These are phyloP conservation scores for Neoascochyta sp. DNA, from an alignment of 2,329 filamentous ascomycete genomes.

Conservation along the genomic window DNA sequence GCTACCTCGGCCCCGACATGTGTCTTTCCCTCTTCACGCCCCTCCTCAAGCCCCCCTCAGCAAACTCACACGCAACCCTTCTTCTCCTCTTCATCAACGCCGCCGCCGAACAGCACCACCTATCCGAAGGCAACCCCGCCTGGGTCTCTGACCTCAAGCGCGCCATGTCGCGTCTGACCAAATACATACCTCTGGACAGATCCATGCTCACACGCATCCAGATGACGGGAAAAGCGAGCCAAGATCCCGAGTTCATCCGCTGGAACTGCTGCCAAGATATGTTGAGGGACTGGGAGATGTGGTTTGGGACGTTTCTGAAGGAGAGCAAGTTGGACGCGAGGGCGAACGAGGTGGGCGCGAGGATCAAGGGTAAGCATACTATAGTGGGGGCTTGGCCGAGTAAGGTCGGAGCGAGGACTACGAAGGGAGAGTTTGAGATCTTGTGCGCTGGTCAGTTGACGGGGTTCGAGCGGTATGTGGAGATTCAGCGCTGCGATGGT, in stretches of 20 bases:
- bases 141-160: too few relatives aligned
- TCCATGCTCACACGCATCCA: neutral
- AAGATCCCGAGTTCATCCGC: neutral
- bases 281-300: neutral
- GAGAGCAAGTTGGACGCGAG: conserved; percentile 3
- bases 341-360: conserved; percentile 6
- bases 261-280: neutral
- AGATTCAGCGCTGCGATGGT: too few relatives aligned
- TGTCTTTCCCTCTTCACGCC: conserved; percentile 28
- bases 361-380: conserved; percentile 28
- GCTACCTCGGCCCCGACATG: conserved; percentile 29
- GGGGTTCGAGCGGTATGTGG: conserved; percentile 32
- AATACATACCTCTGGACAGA: conserved; percentile 1
- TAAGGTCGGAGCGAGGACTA: conserved; percentile 19
- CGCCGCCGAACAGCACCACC: conserved; percentile 15
- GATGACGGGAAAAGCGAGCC: neutral
- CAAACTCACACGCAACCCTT: conserved; percentile 42
- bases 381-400: conserved; percentile 37
- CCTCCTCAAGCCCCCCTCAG: conserved; percentile 28
- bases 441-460: conserved; percentile 3
- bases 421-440: conserved; percentile 34
- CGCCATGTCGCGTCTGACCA: conserved; percentile 1
- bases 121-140: neutral
- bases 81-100: conserved; percentile 45
- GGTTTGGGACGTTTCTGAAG: neutral